Conservation (phyloP, 345 rosid genomes). For the Corchorus capsularis region DNA sequence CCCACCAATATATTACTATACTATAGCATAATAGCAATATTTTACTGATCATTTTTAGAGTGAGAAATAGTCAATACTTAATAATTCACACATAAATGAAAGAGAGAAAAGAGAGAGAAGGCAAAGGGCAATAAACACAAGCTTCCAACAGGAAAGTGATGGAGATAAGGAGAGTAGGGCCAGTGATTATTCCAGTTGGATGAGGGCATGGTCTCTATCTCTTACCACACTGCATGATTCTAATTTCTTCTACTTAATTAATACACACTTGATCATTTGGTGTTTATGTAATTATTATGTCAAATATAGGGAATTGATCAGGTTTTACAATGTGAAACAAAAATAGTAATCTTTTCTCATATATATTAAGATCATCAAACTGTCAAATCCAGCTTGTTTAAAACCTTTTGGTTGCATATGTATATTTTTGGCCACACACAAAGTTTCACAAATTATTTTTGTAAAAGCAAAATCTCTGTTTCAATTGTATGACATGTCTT, state of each 20-base stretch:
- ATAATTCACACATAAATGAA: not conserved
- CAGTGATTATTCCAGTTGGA: not conserved
- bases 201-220: not conserved
- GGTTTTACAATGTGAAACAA: not conserved
- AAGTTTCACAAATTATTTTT: not conserved
- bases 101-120: not conserved
- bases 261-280: not conserved
- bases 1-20: not conserved
- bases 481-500: too few species aligned
- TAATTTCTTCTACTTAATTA: not conserved
- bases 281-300: not conserved
- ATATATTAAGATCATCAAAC: not conserved
- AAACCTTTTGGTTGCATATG: not conserved
- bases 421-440: not conserved
- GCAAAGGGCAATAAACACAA: slow-evolving; percentile 17
- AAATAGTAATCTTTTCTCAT: not conserved
- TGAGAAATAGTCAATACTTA: not conserved
- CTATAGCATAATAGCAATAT: too few species aligned
- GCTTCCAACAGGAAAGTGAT: slow-evolving; percentile 2
- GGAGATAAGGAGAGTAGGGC: slow-evolving; percentile 16
- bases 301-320: not conserved
- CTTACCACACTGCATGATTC: not conserved
- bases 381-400: not conserved
- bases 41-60: not conserved
- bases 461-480: not conserved